These are phyloP conservation scores for Candida tropicalis DNA, from an alignment of 1,139 yeast species.

Conservation along the genomic window DNA sequence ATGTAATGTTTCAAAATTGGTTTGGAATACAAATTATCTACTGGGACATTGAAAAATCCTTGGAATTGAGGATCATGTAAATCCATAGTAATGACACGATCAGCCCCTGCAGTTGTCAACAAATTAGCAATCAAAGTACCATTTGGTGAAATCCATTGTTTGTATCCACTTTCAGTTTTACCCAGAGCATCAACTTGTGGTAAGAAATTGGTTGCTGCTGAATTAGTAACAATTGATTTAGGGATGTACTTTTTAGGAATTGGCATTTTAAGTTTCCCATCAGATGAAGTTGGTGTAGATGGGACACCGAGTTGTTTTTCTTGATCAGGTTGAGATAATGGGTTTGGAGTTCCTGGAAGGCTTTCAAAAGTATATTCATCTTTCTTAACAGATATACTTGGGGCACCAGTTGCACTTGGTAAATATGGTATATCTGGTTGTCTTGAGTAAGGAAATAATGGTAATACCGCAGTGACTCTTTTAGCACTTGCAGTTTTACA, in stretches of 20 bases:
- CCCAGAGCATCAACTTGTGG: slow-evolving; percentile 42
- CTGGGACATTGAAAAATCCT: slow-evolving; percentile 91
- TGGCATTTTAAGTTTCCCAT: slow-evolving; percentile 12
- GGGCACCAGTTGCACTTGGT: slow-evolving; percentile 59
- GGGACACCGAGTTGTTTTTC: slow-evolving; percentile 1
- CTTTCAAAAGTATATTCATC: slow-evolving; percentile 59
- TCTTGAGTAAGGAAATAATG: slow-evolving; percentile 92
- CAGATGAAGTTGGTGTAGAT: neutral
- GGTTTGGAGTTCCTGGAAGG: slow-evolving; percentile 63
- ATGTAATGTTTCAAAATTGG: slow-evolving; percentile 85
- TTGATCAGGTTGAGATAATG: slow-evolving; percentile 28
- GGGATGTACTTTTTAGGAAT: slow-evolving; percentile 22
- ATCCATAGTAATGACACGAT: slow-evolving; percentile 96
- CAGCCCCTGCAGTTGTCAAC: slow-evolving; percentile 92
- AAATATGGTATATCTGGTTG: slow-evolving; percentile 96
- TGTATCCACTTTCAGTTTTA: slow-evolving; percentile 65
- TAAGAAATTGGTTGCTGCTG: slow-evolving; percentile 29
- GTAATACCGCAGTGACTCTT: slow-evolving; percentile 91
- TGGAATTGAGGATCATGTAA: slow-evolving; percentile 95
- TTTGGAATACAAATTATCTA: slow-evolving; percentile 85
- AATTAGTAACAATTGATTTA: slow-evolving; percentile 33
- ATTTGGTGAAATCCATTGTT: slow-evolving; percentile 94
- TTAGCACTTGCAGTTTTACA: slow-evolving; percentile 95
- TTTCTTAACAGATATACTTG: slow-evolving; percentile 42
- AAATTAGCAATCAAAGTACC: slow-evolving; percentile 92